Percentiles rank a stretch among this genome's conserved stretches.
Evolutionary conservation across 1,284 basidiomycete species (phyloP).

Genomic region (Microbotryomycetes sp.): DNA sequence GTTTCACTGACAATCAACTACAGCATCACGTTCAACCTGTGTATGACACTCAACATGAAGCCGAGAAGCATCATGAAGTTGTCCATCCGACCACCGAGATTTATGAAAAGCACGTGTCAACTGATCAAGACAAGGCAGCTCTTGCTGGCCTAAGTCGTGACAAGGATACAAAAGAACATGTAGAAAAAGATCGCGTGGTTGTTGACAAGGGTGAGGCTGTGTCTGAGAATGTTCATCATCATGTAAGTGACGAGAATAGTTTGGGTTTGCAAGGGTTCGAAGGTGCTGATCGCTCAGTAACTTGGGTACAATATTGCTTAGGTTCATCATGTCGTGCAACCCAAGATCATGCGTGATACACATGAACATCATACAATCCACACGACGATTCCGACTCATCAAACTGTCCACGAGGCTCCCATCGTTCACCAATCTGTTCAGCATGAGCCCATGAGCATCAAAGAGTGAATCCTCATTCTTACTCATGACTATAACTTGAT

Average conservation of each 20-base stretch:
- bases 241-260: slow-evolving; percentile 23
- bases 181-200: slow-evolving; percentile 36
- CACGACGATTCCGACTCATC: slow-evolving; percentile 21
- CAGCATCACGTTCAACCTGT: slow-evolving; percentile 44
- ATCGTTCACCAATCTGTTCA: slow-evolving; percentile 23
- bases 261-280: not conserved
- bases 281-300: too few relatives aligned
- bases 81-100: slow-evolving; percentile 38
- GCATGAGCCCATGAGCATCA: slow-evolving; percentile 29
- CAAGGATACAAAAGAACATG: slow-evolving; percentile 35
- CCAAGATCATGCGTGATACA: slow-evolving; percentile 40
- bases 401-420: slow-evolving; percentile 26
- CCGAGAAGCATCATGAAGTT: slow-evolving; percentile 37
- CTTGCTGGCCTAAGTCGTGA: slow-evolving; percentile 38
- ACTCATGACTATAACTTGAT: not conserved
- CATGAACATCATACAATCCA: slow-evolving; percentile 40
- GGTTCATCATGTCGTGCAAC: slow-evolving; percentile 43
- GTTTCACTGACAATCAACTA: slow-evolving; percentile 31
- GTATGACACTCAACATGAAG: slow-evolving; percentile 39
- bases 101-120: slow-evolving; percentile 39
- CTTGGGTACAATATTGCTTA: slow-evolving; percentile 13
- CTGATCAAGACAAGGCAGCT: slow-evolving; percentile 41
- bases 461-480: slow-evolving; percentile 6
- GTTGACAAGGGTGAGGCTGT: slow-evolving; percentile 42
- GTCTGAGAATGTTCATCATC: slow-evolving; percentile 33